Evolutionary conservation across 2,329 filamentous ascomycete genomes (phyloP).

Genomic region (Neopestalotiopsis rosae): DNA sequence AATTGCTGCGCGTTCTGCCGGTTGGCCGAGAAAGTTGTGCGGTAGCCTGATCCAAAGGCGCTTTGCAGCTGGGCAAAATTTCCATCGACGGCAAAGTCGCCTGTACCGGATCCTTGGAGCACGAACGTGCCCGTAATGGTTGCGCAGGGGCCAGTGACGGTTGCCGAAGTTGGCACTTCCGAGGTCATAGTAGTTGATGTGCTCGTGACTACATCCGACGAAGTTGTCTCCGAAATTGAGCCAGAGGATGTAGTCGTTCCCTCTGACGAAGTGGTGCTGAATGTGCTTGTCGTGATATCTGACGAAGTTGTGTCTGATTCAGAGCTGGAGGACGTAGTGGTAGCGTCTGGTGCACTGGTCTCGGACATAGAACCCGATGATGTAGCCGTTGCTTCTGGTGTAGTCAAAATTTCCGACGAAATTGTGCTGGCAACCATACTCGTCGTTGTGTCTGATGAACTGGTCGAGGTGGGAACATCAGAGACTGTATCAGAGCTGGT

Average conservation of each 20-base stretch:
- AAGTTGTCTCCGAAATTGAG: neutral
- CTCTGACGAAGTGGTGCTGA: neutral
- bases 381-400: neutral
- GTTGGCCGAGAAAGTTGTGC: neutral
- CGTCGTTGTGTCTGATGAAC: neutral
- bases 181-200: neutral
- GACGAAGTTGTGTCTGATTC: neutral
- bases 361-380: neutral
- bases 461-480: neutral
- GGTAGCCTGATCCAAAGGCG: neutral
- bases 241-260: neutral
- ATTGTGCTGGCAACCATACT: neutral
- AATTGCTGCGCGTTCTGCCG: slow-evolving; percentile 11
- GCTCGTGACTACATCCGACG: neutral
- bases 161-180: neutral
- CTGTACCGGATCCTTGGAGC: neutral
- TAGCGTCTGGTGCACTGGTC: neutral
- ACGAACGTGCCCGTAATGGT: neutral
- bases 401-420: neutral
- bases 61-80: slow-evolving; percentile 5
- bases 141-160: neutral
- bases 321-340: neutral
- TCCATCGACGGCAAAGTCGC: slow-evolving; percentile 1
- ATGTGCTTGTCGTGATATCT: neutral
- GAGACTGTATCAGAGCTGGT: neutral